These are phyloP conservation scores for Cutaneotrichosporon curvatum DNA, from an alignment of 1,284 basidiomycete species.

Conservation along the genomic window DNA sequence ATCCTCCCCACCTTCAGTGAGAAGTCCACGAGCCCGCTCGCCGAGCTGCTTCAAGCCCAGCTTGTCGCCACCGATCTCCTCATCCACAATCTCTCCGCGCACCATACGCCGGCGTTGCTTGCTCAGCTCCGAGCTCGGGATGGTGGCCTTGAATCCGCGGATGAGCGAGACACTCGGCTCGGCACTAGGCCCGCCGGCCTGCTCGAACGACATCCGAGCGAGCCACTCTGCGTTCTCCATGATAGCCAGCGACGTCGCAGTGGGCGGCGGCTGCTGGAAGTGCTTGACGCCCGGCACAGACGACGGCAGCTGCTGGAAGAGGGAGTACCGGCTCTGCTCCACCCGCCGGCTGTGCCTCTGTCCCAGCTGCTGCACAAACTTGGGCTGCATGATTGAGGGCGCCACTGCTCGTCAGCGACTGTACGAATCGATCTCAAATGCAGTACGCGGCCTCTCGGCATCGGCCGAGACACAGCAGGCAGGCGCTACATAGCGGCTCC, in stretches of 20 bases:
- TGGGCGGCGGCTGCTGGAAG: constrained; percentile 50
- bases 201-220: constrained; percentile 59
- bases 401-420: constrained; percentile 55
- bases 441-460: too few relatives aligned
- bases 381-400: constrained; percentile 79
- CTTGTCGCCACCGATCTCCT: constrained; percentile 60
- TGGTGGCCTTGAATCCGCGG: constrained; percentile 82
- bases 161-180: constrained; percentile 58
- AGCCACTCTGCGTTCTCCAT: constrained; percentile 73
- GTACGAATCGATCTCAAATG: too few relatives aligned
- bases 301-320: constrained; percentile 56
- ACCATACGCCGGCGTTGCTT: constrained; percentile 67
- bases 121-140: constrained; percentile 73
- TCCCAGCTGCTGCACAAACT: background rate
- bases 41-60: constrained; percentile 72
- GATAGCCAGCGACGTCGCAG: constrained; percentile 73
- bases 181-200: constrained; percentile 23
- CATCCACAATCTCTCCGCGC: constrained; percentile 50
- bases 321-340: background rate
- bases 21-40: constrained; percentile 65
- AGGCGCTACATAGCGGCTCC: too few relatives aligned
- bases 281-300: constrained; percentile 52
- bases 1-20: constrained; percentile 49
- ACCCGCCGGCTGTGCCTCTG: background rate
- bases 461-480: too few relatives aligned